Percentiles rank a stretch among this genome's conserved stretches.
Evolutionary conservation across 2,329 filamentous ascomycete species (phyloP).

Genomic region (Sclerotinia minor): DNA sequence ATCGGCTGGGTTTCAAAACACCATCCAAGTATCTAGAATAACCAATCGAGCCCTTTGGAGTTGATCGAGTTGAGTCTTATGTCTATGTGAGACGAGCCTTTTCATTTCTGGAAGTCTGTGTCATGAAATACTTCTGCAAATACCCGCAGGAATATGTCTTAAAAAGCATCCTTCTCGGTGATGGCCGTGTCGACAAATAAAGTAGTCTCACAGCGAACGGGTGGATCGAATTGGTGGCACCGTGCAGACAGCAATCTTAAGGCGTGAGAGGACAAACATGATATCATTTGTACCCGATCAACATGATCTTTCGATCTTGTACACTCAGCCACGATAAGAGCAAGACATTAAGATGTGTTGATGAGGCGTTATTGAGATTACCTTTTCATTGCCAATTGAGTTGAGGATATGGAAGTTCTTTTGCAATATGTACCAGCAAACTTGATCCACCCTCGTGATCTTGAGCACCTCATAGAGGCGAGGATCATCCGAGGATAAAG

Average conservation of each 20-base stretch:
- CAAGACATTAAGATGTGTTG: not conserved
- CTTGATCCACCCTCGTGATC: not conserved
- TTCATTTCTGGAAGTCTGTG: not conserved
- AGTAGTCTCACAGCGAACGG: not conserved
- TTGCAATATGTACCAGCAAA: not conserved
- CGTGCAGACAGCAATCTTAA: not conserved
- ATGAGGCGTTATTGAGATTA: not conserved
- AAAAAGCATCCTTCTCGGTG: not conserved
- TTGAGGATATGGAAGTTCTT: not conserved
- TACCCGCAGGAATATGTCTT: not conserved
- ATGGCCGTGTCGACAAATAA: not conserved
- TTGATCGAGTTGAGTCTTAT: not conserved
- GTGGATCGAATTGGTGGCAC: not conserved
- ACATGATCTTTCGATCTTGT: slow-evolving; percentile 8
- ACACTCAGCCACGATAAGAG: slow-evolving; percentile 2
- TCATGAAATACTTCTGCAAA: not conserved
- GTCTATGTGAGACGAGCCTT: not conserved
- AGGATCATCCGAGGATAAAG: not conserved
- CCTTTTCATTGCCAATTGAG: not conserved
- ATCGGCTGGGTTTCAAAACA: not conserved
- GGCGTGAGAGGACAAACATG: slow-evolving; percentile 12
- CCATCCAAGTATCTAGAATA: not conserved
- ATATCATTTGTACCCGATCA: slow-evolving; percentile 10
- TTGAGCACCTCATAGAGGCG: not conserved
- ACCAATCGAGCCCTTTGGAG: not conserved